Conservation (phyloP, 345 rosid species). For the Eucalyptus pauciflora region DNA sequence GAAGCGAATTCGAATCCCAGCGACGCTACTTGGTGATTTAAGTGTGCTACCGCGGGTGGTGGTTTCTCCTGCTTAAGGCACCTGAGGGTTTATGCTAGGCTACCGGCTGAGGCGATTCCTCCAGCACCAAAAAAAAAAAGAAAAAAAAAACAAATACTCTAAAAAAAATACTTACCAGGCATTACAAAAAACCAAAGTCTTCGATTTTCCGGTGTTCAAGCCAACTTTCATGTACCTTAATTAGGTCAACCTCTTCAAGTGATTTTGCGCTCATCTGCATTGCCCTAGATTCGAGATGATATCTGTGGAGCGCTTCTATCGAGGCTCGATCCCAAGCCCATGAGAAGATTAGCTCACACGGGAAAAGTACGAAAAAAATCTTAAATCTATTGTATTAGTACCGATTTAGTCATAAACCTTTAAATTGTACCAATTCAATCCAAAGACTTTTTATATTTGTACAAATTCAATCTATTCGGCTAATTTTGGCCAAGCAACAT, state of each 20-base stretch:
- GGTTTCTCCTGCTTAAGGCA: too few species aligned
- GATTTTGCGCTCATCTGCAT: not conserved
- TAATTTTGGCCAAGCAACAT: too few species aligned
- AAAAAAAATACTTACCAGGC: fast-evolving
- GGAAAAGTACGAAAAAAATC: too few species aligned
- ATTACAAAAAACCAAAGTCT: not conserved
- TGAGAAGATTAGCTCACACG: not conserved
- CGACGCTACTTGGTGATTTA: too few species aligned
- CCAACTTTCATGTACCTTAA: too few species aligned
- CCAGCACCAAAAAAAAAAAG: too few species aligned
- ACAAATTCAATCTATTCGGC: fast-evolving
- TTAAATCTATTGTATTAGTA: fast-evolving
- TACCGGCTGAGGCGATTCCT: too few species aligned
- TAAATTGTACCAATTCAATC: fast-evolving
- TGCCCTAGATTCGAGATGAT: fast-evolving
- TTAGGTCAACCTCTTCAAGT: not conserved
- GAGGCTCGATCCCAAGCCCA: not conserved
- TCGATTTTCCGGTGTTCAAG: fast-evolving
- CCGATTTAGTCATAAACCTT: fast-evolving
- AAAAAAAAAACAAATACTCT: not conserved
- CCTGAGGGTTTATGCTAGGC: too few species aligned
- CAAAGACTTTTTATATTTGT: too few species aligned
- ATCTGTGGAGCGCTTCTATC: not conserved
- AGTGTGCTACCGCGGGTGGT: too few species aligned
- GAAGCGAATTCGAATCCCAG: too few species aligned